Base-by-base conservation (phyloP, 768 basidiomycete genomes). In the Psilocybe cyanescens region DNA sequence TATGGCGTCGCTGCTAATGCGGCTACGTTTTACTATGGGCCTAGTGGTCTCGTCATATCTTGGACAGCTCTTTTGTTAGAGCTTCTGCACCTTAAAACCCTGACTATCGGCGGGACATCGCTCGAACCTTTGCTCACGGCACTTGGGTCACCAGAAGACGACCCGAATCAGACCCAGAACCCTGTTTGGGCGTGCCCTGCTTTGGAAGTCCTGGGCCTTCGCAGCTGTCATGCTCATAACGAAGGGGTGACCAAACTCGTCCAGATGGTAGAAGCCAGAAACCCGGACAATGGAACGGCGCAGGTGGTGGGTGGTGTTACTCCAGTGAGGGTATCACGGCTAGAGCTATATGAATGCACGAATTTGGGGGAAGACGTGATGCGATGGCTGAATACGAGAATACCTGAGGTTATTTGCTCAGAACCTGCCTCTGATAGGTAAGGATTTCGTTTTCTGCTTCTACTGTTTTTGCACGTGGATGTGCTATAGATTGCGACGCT, bases 311-410 rank as follows among this genome's bases (percentile, higher is more conserved):
- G 76, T 29, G 83, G 82, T 0, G 81, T 81, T n/a, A 74, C 78
- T 8, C 87, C 87, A 0, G 75, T 75, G 62, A 80, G 83, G 67
- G 71, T 92, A 64, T 79, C 77, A 66, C 75, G 76, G 54, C 68
- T 93, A 37, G 90, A 91, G 74, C 64, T 91, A 78, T 75, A 85
- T 66, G 89, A 91, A 59, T 92, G 90, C 72, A 78, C 84, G 46
- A 80, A 77, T 60, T 73, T 91, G 11, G 89, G 89, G 1, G 80
- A 82, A 71, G 90, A 92, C 68, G 88, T 92, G 50, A 74, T 90
- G 64, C 77, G 78, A 67, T 92, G 90, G 90, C 67, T 92, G 67
- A 81, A 80, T 70, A 78, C 74, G 57, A 75, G 90, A 59, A 80
- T 92, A 49, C 83, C 82, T 14, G 84, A 84, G 31, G 88, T 91